phyloP scores from a whole-genome alignment of 148 eudicot species.

The Fallopia convolvulus region DNA sequence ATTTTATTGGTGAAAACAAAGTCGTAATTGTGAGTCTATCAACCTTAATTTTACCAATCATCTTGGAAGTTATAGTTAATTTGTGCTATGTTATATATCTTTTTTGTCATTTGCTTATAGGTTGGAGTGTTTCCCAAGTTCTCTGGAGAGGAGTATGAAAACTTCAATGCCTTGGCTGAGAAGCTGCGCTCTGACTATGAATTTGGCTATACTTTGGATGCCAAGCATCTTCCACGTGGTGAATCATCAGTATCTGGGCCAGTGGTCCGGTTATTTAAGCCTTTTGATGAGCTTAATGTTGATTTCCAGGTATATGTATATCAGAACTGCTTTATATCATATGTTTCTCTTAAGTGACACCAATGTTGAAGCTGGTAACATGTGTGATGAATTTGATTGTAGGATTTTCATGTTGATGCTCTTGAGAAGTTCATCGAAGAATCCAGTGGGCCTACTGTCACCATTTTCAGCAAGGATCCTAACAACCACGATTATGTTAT shows the following conservation, averaged over 20 bases:
- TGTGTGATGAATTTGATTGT: constrained; percentile 13
- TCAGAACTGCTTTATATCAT: constrained; percentile 17
- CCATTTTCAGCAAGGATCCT: constrained; percentile 58
- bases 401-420: constrained; percentile 57
- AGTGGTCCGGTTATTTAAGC: constrained; percentile 52
- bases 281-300: constrained; percentile 57
- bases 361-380: neutral
- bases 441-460: constrained; percentile 47
- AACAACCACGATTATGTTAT: constrained; percentile 50
- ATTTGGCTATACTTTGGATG: constrained; percentile 56
- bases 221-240: constrained; percentile 61
- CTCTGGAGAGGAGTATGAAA: constrained; percentile 53
- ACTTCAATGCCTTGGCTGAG: constrained; percentile 48
- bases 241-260: constrained; percentile 47
- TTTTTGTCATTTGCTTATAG: constrained; percentile 18
- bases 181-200: constrained; percentile 57
- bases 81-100: neutral
- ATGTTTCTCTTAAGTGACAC: neutral
- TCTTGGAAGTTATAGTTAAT: neutral
- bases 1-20: constrained; percentile 34
- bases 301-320: constrained; percentile 38
- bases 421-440: constrained; percentile 52
- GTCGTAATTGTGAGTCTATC: constrained; percentile 43
- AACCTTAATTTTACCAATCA: neutral
- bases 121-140: constrained; percentile 67